Percentiles rank a stretch among this genome's conserved stretches.
Conservation (phyloP, 2,329 filamentous ascomycete genomes). For the Cordyceps pruinosa region DNA sequence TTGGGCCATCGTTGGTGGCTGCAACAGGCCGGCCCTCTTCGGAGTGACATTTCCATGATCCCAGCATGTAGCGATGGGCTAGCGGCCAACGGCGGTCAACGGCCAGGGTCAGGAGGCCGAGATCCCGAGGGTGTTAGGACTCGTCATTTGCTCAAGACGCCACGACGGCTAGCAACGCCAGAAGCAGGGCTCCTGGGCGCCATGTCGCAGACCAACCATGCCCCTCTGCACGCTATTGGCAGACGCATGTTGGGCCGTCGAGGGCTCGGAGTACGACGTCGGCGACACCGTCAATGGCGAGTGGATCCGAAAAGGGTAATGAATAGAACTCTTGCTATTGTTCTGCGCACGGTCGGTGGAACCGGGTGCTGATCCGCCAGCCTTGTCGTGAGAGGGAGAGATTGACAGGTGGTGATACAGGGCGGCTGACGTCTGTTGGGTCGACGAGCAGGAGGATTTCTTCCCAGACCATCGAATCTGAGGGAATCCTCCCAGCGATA, state of each 20-base stretch:
- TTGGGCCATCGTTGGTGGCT: background rate
- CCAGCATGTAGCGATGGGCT: too few relatives aligned
- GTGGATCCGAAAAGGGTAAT: constrained; percentile 12
- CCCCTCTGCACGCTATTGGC: background rate
- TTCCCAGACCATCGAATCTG: background rate
- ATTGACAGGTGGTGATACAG: background rate
- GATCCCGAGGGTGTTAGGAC: background rate
- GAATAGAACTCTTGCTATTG: constrained; percentile 14
- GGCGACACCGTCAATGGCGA: background rate
- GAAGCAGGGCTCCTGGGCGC: background rate
- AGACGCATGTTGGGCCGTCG: background rate
- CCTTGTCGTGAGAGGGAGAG: background rate
- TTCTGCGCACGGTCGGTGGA: constrained; percentile 9
- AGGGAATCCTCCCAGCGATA: background rate
- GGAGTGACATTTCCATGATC: background rate
- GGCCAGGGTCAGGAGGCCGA: background rate
- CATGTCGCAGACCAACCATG: background rate
- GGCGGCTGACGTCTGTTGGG: background rate
- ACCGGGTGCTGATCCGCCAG: constrained; percentile 7
- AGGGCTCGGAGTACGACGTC: background rate
- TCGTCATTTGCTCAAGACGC: background rate
- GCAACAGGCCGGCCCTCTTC: background rate
- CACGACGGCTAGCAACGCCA: background rate
- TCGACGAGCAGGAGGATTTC: background rate
- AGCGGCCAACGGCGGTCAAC: background rate